Evolutionary conservation across 352 stramenopile species (phyloP).

Genomic region (Phytophthora foliorum): DNA sequence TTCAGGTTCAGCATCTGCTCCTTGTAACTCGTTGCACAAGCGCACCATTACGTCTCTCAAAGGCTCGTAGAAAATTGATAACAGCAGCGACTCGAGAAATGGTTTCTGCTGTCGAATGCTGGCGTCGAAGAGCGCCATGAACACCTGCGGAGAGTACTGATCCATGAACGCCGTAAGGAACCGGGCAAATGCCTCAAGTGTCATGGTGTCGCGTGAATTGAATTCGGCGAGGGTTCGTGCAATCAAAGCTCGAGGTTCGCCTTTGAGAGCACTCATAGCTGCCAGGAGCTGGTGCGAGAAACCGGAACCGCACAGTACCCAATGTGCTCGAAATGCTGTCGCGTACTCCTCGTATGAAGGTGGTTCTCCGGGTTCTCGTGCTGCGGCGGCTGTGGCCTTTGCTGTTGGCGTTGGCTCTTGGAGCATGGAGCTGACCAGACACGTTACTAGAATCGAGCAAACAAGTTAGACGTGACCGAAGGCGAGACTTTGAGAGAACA

Average conservation of each 20-base stretch:
- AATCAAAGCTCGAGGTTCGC: constrained; percentile 33
- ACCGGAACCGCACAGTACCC: constrained; percentile 64
- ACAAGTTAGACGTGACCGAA: not conserved
- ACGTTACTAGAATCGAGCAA: constrained; percentile 42
- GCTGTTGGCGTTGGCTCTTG: constrained; percentile 47
- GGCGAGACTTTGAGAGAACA: not conserved
- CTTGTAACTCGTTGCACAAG: constrained; percentile 58
- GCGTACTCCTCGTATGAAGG: constrained; percentile 73
- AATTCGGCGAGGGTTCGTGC: constrained; percentile 49
- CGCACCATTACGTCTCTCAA: constrained; percentile 69
- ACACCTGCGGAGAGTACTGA: constrained; percentile 64
- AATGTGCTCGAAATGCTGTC: constrained; percentile 67
- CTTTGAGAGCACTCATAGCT: constrained; percentile 61
- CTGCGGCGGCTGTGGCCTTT: constrained; percentile 29
- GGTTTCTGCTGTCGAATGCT: constrained; percentile 36
- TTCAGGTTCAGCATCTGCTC: constrained; percentile 21
- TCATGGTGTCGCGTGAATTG: constrained; percentile 71
- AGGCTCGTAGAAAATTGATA: constrained; percentile 75
- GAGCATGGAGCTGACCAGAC: constrained; percentile 58
- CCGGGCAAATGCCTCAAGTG: constrained; percentile 62
- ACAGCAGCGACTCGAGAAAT: constrained; percentile 66
- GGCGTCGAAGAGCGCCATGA: constrained; percentile 61
- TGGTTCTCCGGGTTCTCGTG: constrained; percentile 43
- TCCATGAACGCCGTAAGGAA: constrained; percentile 79
- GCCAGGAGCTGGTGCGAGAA: constrained; percentile 74